These are phyloP conservation scores for Gamsiella multidivaricata DNA, from an alignment of 192 early-diverging fungal species.

Conservation along the genomic window DNA sequence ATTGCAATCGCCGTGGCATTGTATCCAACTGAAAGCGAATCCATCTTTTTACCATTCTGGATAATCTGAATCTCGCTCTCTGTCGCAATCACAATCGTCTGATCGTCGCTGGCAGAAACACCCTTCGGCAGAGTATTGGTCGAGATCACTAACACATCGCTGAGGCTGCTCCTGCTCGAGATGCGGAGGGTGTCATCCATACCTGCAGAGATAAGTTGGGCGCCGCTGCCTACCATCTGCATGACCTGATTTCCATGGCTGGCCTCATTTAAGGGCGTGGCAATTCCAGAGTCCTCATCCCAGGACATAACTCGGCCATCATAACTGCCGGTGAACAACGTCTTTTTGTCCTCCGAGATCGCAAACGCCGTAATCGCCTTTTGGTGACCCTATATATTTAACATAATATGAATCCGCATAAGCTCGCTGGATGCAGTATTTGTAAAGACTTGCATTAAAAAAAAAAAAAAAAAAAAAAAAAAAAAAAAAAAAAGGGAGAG, in stretches of 20 bases:
- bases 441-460: too few species aligned
- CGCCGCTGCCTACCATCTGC: slow-evolving; percentile 59
- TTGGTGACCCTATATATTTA: slow-evolving; percentile 75
- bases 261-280: slow-evolving; percentile 62
- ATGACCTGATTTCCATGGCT: slow-evolving; percentile 85
- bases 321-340: slow-evolving; percentile 89
- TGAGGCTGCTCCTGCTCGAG: slow-evolving; percentile 17
- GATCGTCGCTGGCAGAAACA: slow-evolving; percentile 61
- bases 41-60: slow-evolving; percentile 56
- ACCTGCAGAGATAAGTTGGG: slow-evolving; percentile 68
- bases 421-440: too few species aligned
- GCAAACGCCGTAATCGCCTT: slow-evolving; percentile 86
- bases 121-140: slow-evolving; percentile 63
- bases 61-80: slow-evolving; percentile 63
- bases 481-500: background rate
- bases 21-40: slow-evolving; percentile 53
- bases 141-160: slow-evolving; percentile 59
- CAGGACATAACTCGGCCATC: slow-evolving; percentile 91
- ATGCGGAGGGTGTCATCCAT: slow-evolving; percentile 80
- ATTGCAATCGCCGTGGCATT: slow-evolving; percentile 68
- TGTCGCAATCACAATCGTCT: slow-evolving; percentile 66
- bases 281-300: slow-evolving; percentile 61
- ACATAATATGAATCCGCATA: too few species aligned
- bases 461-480: slow-evolving; percentile 21
- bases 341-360: slow-evolving; percentile 56